A percentile compares a stretch with the other conserved stretches of the same genome.
Evolutionary conservation across 352 stramenopile genomes (phyloP).

Genomic region (Saprolegnia diclina): DNA sequence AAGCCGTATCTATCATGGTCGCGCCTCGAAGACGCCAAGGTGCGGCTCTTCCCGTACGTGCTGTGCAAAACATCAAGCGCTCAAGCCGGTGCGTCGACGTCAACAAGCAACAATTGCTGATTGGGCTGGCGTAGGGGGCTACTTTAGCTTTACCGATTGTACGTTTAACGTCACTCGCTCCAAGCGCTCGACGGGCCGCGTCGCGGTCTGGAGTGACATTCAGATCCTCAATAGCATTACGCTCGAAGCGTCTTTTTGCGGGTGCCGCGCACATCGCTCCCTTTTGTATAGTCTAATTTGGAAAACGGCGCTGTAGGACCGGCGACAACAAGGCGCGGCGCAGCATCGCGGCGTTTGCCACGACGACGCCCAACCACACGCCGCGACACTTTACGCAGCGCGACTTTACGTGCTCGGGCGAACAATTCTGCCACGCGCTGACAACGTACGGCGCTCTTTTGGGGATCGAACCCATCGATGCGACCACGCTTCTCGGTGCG

Average conservation of each 20-base stretch:
- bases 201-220: conserved; percentile 61
- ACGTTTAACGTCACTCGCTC: conserved; percentile 58
- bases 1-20: conserved; percentile 39
- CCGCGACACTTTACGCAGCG: conserved; percentile 43
- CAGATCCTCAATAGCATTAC: conserved; percentile 73
- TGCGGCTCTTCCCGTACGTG: conserved; percentile 69
- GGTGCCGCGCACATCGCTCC: conserved; percentile 15
- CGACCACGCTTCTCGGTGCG: background rate
- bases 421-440: conserved; percentile 50
- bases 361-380: background rate
- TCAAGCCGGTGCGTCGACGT: conserved; percentile 15
- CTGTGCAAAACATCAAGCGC: conserved; percentile 48
- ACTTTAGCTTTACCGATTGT: conserved; percentile 60
- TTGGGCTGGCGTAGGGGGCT: conserved; percentile 32
- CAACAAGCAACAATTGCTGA: background rate
- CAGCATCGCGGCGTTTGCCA: background rate
- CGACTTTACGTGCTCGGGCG: conserved; percentile 47
- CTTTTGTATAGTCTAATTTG: background rate
- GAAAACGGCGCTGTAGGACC: background rate
- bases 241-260: conserved; percentile 72
- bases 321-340: conserved; percentile 16
- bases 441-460: conserved; percentile 57
- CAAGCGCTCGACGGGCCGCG: conserved; percentile 56
- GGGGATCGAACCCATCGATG: conserved; percentile 35
- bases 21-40: conserved; percentile 41